Evolutionary conservation across 2,329 filamentous ascomycete species (phyloP), one percentile per base, ranked within the genome.

Genomic region (Hymenoscyphus occultus): DNA sequence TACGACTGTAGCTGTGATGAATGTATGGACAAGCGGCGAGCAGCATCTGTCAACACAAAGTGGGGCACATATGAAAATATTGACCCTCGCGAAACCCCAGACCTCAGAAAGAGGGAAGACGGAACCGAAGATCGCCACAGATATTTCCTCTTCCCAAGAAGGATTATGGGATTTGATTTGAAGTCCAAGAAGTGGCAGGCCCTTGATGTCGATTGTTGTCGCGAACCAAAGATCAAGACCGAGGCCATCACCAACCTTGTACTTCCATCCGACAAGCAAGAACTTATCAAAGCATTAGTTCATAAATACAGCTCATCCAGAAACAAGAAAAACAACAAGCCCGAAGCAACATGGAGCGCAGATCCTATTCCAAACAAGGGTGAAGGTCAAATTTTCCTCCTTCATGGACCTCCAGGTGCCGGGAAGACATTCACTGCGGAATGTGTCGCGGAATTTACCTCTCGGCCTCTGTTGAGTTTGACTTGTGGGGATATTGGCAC

Each of bases 401-500:
- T 72, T 3, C 70, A 72, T 19, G 70, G 69, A 1, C 61, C 69
- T 28, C 69, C 70, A 28, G 71, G 70, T 6, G 66, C 65, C 1
- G 71, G 71, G 6, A 72, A 72, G 56, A 72, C 70, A 7, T 65
- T 65, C 40, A 69, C 66, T 9, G 64, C 66, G 51, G 71, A 73
- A 62, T 73, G 67, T 40, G 67, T 72, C 7, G 71, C 73, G 3
- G 73, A 75, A 51, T 68, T 67, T 32, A 71, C 67, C 10, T 63
- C 64, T 10, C 59, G 69, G 16, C 71, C 74, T 0, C 64, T 75
- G 1, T 57, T 74, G 1, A 63, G 63, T 22, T 58, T 75, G 75
- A 80, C 80, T 54, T 79, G 78, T 31, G 81, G 81, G 39, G 82
- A 84, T 68, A 76, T 85, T 13, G 82, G 83, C n/a, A 78, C 78